Evolutionary conservation across 2,329 filamentous ascomycete species (phyloP), one percentile per base, ranked within the genome.

Genomic region (Nemania sp.): DNA sequence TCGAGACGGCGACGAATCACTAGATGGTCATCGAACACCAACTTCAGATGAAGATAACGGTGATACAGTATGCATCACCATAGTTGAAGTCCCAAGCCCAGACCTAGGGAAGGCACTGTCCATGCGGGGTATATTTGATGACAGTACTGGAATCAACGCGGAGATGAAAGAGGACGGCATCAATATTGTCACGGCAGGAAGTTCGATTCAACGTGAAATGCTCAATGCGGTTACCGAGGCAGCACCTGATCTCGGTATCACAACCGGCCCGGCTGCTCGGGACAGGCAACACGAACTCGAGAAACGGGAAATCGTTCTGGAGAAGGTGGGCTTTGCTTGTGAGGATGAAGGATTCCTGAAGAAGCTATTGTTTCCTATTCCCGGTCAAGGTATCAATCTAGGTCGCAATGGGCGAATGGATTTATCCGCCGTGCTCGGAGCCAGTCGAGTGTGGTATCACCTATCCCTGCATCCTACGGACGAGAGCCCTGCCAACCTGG

Each of bases 161-260:
- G 95, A 99, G 79, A 98, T 99, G 93, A 96, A 94, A 71, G 89
- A 94, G 64, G 95, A 99, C 67, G 95, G 95, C 10, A 85, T 99
- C 0, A 84, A 90, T n/a, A 83, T 96, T 2, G 78, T 83, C 1
- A 69, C 88, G 0, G 87, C 87, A 1, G 90, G 90, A n/a, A 89
- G 88, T 59, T 96, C 94, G 0, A 89, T 98, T 10, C 74, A 94
- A 13, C 88, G 90, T 39, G 93, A 97, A 73, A 96, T 97, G 90
- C 87, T 90, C 70, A 87, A 88, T 59, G 92, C 93, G 1, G 85
- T 97, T 5, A 78, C 86, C 0, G 88, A 91, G 50, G 90, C 88
- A 40, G 91, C 88, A 51, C 87, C 89, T 1, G 91, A 97, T 67
- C 80, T 97, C 43, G 92, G 90, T 20, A 88, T 93, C 63, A 87